Conservation (phyloP, 2,329 filamentous ascomycete genomes). For the Hymenoscyphus linearis region DNA sequence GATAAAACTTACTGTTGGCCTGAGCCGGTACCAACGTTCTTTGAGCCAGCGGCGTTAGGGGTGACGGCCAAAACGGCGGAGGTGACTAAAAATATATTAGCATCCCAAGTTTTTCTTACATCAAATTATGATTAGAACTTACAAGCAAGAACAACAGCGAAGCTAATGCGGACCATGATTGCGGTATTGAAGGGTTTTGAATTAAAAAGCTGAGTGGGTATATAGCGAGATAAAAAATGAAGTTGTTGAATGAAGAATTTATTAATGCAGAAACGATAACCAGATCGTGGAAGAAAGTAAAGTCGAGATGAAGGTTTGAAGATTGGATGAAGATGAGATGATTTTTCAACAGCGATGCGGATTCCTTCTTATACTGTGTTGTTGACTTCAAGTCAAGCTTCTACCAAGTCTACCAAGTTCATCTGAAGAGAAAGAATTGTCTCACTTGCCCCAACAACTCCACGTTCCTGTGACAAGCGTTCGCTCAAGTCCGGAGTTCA, state of each 20-base stretch:
- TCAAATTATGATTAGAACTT: not conserved
- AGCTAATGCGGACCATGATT: constrained; percentile 4
- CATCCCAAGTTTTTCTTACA: not conserved
- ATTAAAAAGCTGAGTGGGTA: not conserved
- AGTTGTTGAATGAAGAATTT: constrained; percentile 4
- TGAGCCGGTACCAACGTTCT: constrained; percentile 33
- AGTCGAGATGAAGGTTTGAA: not conserved
- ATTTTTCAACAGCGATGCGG: not conserved
- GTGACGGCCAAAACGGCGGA: constrained; percentile 31
- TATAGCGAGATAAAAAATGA: not conserved
- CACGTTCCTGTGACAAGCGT: not conserved
- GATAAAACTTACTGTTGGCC: constrained; percentile 23
- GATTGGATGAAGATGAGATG: not conserved
- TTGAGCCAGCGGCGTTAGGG: constrained; percentile 33
- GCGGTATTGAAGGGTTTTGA: not conserved
- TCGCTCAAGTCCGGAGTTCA: not conserved
- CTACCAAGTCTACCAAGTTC: not conserved
- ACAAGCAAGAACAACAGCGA: constrained; percentile 7
- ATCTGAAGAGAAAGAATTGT: not conserved
- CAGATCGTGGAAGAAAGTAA: not conserved
- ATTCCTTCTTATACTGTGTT: not conserved
- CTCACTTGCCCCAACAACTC: not conserved
- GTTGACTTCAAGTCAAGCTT: not conserved
- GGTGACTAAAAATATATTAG: constrained; percentile 25
- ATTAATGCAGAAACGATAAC: constrained; percentile 5